A percentile compares a stretch with the other conserved stretches of the same genome.
Conservation (phyloP, 1,284 basidiomycete genomes). For the Inonotus obliquus region DNA sequence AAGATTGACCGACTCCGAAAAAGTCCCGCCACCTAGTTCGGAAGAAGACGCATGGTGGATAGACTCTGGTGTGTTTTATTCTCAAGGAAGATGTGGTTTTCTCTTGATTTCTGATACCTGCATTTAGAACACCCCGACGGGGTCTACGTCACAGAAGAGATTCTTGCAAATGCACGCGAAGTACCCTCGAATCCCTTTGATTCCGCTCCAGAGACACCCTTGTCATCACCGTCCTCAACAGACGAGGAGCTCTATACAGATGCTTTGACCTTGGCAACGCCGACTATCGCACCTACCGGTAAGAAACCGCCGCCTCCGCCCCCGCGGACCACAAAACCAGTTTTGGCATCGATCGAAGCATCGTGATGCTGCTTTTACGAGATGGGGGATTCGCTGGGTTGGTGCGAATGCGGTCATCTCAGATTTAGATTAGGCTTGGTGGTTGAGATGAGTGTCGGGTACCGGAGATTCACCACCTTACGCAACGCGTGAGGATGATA, state of each 20-base stretch:
- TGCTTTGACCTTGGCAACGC: conserved; percentile 57
- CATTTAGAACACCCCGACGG: conserved; percentile 57
- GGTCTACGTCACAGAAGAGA: conserved; percentile 47
- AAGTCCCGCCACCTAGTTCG: conserved; percentile 77
- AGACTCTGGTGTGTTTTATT: conserved; percentile 43
- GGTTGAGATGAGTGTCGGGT: no score
- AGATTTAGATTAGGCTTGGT: no score
- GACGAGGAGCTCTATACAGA: conserved; percentile 77
- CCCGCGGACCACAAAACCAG: conserved; percentile 27
- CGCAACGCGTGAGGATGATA: no score
- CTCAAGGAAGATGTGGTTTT: not conserved
- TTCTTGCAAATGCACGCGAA: conserved; percentile 31
- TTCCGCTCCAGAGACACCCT: conserved; percentile 54
- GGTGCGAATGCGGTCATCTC: no score
- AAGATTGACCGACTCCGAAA: not conserved
- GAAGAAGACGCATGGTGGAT: conserved; percentile 78
- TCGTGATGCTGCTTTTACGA: not conserved
- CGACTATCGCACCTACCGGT: conserved; percentile 35
- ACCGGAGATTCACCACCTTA: no score
- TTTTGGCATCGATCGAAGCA: conserved; percentile 1
- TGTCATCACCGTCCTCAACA: conserved; percentile 72
- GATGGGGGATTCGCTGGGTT: no score
- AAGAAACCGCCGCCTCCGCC: conserved; percentile 35
- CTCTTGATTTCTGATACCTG: conserved; percentile 7
- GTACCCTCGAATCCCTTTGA: conserved; percentile 62